These are phyloP conservation scores for Neodidymelliopsis sp. DNA, from an alignment of 2,329 filamentous ascomycete genomes.

Conservation along the genomic window DNA sequence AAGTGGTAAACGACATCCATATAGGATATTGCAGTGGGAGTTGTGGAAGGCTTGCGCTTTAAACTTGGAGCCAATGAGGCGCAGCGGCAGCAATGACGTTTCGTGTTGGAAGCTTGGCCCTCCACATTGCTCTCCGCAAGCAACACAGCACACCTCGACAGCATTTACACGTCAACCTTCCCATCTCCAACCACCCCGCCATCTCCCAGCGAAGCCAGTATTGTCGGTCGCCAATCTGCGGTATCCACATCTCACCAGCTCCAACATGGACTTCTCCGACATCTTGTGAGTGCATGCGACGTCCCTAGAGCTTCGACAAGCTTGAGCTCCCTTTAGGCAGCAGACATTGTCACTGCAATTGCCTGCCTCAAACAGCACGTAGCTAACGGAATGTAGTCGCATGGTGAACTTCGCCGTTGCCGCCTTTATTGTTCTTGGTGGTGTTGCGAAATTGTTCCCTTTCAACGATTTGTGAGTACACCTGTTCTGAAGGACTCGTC, in stretches of 20 bases:
- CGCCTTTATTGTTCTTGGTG: slow-evolving; percentile 86
- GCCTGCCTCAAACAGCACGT: neutral
- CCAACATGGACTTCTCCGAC: slow-evolving; percentile 86
- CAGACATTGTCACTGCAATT: slow-evolving; percentile 17
- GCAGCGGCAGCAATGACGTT: slow-evolving; percentile 12
- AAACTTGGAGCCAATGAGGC: slow-evolving; percentile 14
- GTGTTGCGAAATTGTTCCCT: slow-evolving; percentile 74
- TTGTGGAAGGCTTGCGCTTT: too few relatives aligned
- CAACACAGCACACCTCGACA: slow-evolving; percentile 9
- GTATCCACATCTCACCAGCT: slow-evolving; percentile 42
- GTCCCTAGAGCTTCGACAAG: slow-evolving; percentile 12
- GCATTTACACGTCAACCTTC: slow-evolving; percentile 10
- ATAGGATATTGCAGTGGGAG: too few relatives aligned
- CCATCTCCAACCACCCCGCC: slow-evolving; percentile 7
- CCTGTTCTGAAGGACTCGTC: slow-evolving; percentile 15
- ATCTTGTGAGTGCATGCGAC: slow-evolving; percentile 73
- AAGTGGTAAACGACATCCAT: too few relatives aligned
- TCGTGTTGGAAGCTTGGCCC: slow-evolving; percentile 15
- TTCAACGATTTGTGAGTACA: slow-evolving; percentile 48
- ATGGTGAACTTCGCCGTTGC: slow-evolving; percentile 92
- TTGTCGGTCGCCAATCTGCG: slow-evolving; percentile 37
- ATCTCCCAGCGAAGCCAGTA: slow-evolving; percentile 2
- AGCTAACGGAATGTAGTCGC: slow-evolving; percentile 66
- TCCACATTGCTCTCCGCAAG: slow-evolving; percentile 7
- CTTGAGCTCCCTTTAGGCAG: slow-evolving; percentile 27